Evolutionary conservation across 2,329 filamentous ascomycete species (phyloP), one percentile per base, ranked within the genome.

Genomic region (Fusarium sp.): DNA sequence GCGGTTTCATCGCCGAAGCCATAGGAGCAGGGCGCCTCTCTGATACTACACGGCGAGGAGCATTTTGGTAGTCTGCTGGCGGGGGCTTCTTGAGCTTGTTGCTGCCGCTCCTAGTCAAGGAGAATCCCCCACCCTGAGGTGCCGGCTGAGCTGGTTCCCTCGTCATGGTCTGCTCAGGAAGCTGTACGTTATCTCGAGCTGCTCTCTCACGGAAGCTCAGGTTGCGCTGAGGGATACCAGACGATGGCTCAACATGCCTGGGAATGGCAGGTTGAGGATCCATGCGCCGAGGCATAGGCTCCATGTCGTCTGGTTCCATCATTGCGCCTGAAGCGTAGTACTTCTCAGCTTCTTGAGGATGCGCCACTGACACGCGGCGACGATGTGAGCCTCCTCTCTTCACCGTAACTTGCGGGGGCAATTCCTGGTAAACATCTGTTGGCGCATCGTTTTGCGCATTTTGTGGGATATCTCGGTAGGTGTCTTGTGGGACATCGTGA

Each of bases 171-270:
- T 64, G 73, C 36, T 75, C 79, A 5, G 82, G 79, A 14, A 82
- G 70, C 20, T 80, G 78, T 44, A 83, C 73, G 25, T 86, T 84
- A 53, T 83, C 83, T 67, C 82, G 83, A 5, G 82, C 84, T 11
- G 88, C 84, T 57, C 88, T 85, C 70, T 91, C 89, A n/a, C 88
- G 87, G 79, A 89, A 89, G 79, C 89, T 91, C 44, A 89, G 76
- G 56, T 89, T 88, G 54, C 88, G 86, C 76, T 87, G 85, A 7
- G 87, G 86, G 20, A 84, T 75, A 18, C 79, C 80, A 13, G 81
- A 77, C 12, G 73, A 68, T 29, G 72, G 70, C 39, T 77, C 74
- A 13, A 55, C 88, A 46, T 88, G 85, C 75, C 86, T 85, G 6
- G 87, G 86, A 31, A 84, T 73, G 14, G 78, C 80, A 5, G 81